Evolutionary conservation across 2,329 filamentous ascomycete species (phyloP), one percentile per base, ranked within the genome.

Genomic region (Thelonectria rubi): DNA sequence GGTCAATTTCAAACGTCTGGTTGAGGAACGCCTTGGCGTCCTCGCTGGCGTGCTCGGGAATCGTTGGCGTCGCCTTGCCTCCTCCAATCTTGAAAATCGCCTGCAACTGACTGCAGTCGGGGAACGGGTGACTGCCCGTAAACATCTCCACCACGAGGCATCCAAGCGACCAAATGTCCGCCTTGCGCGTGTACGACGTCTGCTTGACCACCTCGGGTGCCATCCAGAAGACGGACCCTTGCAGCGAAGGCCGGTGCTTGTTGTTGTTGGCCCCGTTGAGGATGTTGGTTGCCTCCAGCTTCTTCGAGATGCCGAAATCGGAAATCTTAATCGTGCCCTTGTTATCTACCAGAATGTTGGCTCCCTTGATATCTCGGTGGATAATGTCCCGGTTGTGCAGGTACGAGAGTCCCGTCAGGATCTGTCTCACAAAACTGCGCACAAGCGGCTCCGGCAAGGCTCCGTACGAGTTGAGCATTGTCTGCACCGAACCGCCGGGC

Each of bases 171-270:
- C 95, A 99, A 70, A 99, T 99, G 73, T 99, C 95, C 14, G 95
- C 95, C 81, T 98, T 98, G 79, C 94, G 93, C 5, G 94, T 98
- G 80, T 99, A 97, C 6, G 93, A 94, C 3, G 94, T 98, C 79
- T 98, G 95, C 73, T 95, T 95, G 65, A 99, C 95, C 18, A 99
- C 95, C 80, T 99, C 95, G 9, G 95, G 95, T 1, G 95, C 95
- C 95, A 99, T 99, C 95, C 95, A 99, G 81, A 97, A 99, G 54
- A 99, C 95, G 24, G 93, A 97, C 14, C 95, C 95, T 77, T 99
- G 95, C 3, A 99, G 86, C 1, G 94, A 98, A 3, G 88, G 88
- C 5, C 88, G 82, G 72, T 91, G 84, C 75, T 88, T 89, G 77
- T 85, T 88, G 77, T 88, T 89, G 73, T 84, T 86, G 73, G 82